phyloP scores from a whole-genome alignment of 306 rosid species.

The Quercus berberidifolia region DNA sequence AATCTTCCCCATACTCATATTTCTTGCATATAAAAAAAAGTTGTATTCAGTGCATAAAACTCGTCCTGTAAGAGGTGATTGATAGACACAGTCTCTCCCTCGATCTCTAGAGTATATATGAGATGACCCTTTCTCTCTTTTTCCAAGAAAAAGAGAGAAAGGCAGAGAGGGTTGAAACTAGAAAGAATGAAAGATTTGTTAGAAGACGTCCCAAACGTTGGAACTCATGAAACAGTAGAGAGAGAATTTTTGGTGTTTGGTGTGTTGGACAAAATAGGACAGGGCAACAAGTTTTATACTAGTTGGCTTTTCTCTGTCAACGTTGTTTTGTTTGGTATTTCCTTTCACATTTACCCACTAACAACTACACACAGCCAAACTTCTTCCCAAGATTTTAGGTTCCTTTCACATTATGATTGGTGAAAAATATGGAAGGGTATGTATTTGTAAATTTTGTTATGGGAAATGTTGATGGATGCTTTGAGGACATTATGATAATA shows the following conservation, averaged over 20 bases:
- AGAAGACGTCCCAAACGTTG: neutral
- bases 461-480: no score
- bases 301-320: neutral
- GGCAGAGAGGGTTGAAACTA: neutral
- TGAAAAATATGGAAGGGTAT: no score
- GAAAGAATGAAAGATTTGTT: neutral
- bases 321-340: neutral
- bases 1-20: conserved; percentile 29
- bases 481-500: no score
- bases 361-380: no score
- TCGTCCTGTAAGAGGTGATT: no score
- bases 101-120: no score
- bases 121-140: neutral
- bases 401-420: no score
- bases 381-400: no score
- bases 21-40: neutral
- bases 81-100: no score
- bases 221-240: neutral
- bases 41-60: no score
- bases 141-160: neutral
- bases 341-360: neutral
- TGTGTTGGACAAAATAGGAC: neutral
- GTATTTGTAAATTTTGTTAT: no score
- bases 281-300: neutral
- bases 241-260: no score